Percentiles rank a stretch among this genome's conserved stretches.
phyloP scores from a whole-genome alignment of 73 alveolate species.

The Paramecium sonneborni region DNA sequence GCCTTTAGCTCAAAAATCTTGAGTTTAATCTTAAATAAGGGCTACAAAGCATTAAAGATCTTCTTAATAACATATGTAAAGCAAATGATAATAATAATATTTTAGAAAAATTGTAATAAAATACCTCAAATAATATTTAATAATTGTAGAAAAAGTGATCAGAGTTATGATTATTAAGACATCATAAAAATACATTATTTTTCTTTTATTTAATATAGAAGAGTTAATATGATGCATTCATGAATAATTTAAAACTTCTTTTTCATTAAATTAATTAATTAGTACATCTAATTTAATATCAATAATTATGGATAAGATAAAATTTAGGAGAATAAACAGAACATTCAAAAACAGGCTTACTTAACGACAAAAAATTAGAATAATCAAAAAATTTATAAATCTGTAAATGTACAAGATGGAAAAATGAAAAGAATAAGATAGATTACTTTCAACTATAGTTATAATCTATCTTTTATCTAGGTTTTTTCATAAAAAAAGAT shows the following conservation, averaged over 20 bases:
- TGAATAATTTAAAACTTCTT: no score
- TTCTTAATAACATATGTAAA: not conserved
- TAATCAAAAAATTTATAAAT: not conserved
- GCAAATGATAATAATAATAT: not conserved
- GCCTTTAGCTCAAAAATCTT: not conserved
- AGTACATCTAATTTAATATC: no score
- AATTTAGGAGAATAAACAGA: not conserved
- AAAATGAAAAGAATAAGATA: not conserved
- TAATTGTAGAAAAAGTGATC: not conserved
- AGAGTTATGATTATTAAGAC: not conserved
- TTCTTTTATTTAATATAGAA: no score
- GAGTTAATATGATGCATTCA: no score
- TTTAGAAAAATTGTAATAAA: not conserved
- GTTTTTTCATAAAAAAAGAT: not conserved
- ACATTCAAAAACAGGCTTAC: not conserved
- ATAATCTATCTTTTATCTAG: not conserved
- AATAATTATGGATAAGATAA: not conserved
- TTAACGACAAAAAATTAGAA: not conserved
- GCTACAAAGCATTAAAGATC: not conserved
- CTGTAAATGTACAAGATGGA: not conserved
- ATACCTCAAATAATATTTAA: constrained; percentile 26
- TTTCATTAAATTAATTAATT: no score
- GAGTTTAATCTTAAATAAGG: not conserved
- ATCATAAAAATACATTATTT: no score
- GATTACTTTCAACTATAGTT: not conserved